Evolutionary conservation across 768 basidiomycete genomes (phyloP).

Genomic region (Tulasnella calospora): DNA sequence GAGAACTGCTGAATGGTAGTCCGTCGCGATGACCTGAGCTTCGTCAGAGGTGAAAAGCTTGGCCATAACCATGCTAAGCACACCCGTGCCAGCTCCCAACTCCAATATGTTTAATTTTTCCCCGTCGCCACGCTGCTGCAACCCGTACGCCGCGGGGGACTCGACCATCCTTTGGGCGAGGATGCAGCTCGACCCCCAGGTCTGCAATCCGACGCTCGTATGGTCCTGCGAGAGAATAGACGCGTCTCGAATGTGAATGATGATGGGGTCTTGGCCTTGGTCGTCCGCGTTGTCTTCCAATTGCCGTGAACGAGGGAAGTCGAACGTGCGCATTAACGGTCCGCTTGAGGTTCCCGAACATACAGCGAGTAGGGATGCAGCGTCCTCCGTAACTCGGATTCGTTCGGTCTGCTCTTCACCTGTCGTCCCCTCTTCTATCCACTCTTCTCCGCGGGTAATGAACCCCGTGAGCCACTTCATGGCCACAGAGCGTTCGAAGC

Average conservation of each 20-base stretch:
- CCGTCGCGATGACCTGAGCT: constrained; percentile 57
- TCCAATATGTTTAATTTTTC: constrained; percentile 54
- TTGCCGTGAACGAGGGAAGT: constrained; percentile 39
- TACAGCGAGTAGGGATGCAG: constrained; percentile 53
- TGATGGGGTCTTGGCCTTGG: constrained; percentile 21
- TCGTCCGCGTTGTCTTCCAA: constrained; percentile 5
- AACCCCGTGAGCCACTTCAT: constrained; percentile 73
- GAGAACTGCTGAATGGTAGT: constrained; percentile 73
- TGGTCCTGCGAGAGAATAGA: constrained; percentile 60
- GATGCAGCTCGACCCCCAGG: constrained; percentile 75
- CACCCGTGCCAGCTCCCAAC: constrained; percentile 80
- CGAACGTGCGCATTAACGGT: constrained; percentile 54
- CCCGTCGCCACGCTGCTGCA: constrained; percentile 32
- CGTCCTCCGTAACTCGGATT: constrained; percentile 49
- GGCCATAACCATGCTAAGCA: constrained; percentile 66
- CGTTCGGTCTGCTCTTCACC: constrained; percentile 38
- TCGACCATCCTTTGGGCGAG: constrained; percentile 60
- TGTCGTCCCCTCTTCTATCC: constrained; percentile 38
- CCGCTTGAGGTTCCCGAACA: constrained; percentile 48
- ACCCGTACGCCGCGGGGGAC: constrained; percentile 42
- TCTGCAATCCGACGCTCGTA: constrained; percentile 76
- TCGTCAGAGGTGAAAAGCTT: constrained; percentile 41
- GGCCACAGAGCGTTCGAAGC: constrained; percentile 61
- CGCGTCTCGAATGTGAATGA: constrained; percentile 67
- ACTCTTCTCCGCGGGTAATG: constrained; percentile 54